Conservation (phyloP, 306 rosid species). For the Prosopis cineraria region DNA sequence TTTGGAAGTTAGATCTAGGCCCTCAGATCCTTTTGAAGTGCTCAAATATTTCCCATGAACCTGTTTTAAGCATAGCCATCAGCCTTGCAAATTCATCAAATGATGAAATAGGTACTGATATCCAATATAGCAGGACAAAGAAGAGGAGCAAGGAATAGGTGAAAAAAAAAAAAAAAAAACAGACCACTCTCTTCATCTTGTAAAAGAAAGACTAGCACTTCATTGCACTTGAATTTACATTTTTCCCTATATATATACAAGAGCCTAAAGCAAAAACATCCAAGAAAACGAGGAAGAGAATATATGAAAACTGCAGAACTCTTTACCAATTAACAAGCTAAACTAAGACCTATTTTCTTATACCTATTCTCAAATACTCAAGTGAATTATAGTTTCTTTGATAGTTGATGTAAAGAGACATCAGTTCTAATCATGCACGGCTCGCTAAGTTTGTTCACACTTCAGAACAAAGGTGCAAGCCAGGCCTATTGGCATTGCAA, state of each 20-base stretch:
- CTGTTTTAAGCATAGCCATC: conserved; percentile 44
- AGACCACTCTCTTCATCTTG: conserved; percentile 15
- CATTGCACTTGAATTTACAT: conserved; percentile 1
- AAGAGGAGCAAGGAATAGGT: not conserved
- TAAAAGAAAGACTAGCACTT: conserved; percentile 17
- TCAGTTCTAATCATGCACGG: not conserved
- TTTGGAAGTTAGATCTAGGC: conserved; percentile 24
- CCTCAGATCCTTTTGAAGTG: conserved; percentile 34
- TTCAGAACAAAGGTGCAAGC: conserved; percentile 10
- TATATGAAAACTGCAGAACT: conserved; percentile 20
- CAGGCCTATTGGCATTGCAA: conserved; percentile 27
- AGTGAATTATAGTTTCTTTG: conserved; percentile 29
- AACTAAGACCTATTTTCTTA: conserved; percentile 24
- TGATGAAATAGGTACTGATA: conserved; percentile 1
- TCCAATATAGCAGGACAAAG: conserved; percentile 11
- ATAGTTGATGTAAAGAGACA: conserved; percentile 20
- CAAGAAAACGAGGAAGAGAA: conserved; percentile 31
- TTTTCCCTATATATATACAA: conserved; percentile 32
- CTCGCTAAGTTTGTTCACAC: conserved; percentile 33
- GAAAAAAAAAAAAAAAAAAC: not conserved
- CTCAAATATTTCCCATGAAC: conserved; percentile 43
- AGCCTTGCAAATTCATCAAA: conserved; percentile 1
- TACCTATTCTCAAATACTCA: conserved; percentile 20
- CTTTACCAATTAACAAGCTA: conserved; percentile 24
- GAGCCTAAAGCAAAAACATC: conserved; percentile 28